Evolutionary conservation across 129 eudicot species (phyloP), one percentile per base, ranked within the genome.

Genomic region (Glebionis coronaria): DNA sequence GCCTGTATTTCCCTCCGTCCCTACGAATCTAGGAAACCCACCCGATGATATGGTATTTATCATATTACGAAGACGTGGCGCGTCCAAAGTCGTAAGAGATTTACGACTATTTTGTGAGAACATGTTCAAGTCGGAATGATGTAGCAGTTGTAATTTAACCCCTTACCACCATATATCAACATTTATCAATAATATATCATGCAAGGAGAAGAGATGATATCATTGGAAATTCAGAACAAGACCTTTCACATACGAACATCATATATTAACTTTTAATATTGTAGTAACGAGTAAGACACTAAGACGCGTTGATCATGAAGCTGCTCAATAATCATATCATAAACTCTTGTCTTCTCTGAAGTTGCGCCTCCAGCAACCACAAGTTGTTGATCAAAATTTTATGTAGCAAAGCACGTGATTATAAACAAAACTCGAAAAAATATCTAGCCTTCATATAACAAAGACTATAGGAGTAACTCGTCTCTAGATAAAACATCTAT

Each of bases 281-380:
- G 23, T 28, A 44, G 50, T 7, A 7, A 20, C 56, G 49, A 12
- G 25, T 27, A 65, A 58, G 64, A 21, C 70, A 93, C 93, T 57
- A 94, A 97, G 46, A 87, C 99, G 71, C 99, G 99, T 73, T 94
- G 99, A 87, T 94, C 99, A 82, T 76, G 95, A 77, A 94, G 99
- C 85, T 94, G 99, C 85, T 89, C 93, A 60, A 94, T 86, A 49
- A 94, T 94, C 95, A 94, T 73, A 84, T 94, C 97, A 84, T 97
- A 94, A 68, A 94, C 99, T 19, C 97, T 82, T 27, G 99, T 89
- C 77, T 89, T 94, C 61, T 97, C 97, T 20, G 99, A 89, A 68
- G 97, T 97, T 21, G 99, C 93, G 61, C 99, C 99, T 76, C 98
- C 96, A 49, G 97, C 88, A 64, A 93, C 98, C 72, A 97, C 99